These are phyloP conservation scores for Torulaspora delbrueckii DNA, from an alignment of 805 yeast species.

Conservation along the genomic window DNA sequence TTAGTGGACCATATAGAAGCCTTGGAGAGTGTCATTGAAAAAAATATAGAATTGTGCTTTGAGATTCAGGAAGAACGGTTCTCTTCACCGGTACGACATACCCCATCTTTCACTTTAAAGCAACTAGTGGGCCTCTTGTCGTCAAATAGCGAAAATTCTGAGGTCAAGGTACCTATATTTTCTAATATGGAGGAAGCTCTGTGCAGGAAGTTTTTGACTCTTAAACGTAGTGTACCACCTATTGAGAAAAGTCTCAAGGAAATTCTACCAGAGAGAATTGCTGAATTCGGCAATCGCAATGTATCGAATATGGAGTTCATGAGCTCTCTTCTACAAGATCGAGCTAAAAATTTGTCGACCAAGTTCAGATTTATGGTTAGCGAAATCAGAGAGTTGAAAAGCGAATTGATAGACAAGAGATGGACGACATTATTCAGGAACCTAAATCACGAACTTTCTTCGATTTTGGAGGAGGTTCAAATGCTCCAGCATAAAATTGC, in stretches of 20 bases:
- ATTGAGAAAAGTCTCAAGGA: conserved; percentile 47
- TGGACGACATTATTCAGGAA: conserved; percentile 53
- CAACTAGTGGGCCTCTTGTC: conserved; percentile 33
- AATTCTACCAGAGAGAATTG: conserved; percentile 46
- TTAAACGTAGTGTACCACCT: conserved; percentile 45
- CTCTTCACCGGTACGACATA: conserved; percentile 41
- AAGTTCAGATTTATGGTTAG: conserved; percentile 41
- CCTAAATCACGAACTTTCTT: conserved; percentile 41
- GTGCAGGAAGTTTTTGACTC: conserved; percentile 39
- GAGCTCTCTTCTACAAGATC: conserved; percentile 35
- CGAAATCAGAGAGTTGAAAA: conserved; percentile 41
- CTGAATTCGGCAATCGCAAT: conserved; percentile 40
- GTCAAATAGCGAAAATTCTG: conserved; percentile 24
- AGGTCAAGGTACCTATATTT: conserved; percentile 39
- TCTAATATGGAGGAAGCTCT: conserved; percentile 38
- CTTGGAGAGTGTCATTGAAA: conserved; percentile 38
- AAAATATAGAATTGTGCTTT: conserved; percentile 35
- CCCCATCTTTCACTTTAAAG: conserved; percentile 37
- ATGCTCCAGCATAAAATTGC: conserved; percentile 12
- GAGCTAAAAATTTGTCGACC: conserved; percentile 39
- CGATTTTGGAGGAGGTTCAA: conserved; percentile 24
- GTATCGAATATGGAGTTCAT: conserved; percentile 24
- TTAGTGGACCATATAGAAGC: conserved; percentile 40
- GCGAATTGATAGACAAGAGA: conserved; percentile 46
- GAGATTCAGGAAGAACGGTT: conserved; percentile 38